Evolutionary conservation across 2,329 filamentous ascomycete species (phyloP), one percentile per base, ranked within the genome.

Genomic region (Penicillium sp.): DNA sequence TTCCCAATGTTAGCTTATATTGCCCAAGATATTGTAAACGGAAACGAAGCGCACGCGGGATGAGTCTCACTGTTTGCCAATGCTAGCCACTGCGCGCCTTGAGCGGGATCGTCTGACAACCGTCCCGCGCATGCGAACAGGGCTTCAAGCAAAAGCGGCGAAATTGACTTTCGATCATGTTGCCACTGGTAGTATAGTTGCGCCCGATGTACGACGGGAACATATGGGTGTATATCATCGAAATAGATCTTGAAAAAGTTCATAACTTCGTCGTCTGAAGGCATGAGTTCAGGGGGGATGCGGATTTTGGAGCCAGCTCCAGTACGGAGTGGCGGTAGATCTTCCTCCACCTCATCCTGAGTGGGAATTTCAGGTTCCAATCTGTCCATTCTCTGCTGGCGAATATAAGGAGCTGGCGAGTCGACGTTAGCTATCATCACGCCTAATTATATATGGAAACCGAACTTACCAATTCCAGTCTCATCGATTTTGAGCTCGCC

Each of bases 171-270:
- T 62, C 91, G 86, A 64, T 93, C 90, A 17, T 87, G 88, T 60
- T 91, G 88, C 94, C 94, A 98, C 78, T 97, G 93, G 48, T 92
- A 89, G 71, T 95, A 96, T 70, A 98, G 91, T 45, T 90, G 83
- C 2, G 85, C 81, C 71, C 92, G 91, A 78, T 95, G 93, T 57
- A 98, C 81, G 3, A 98, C 92, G 0, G 94, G 94, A 2, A 96
- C 89, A 69, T 97, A 98, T 0, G 93, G 93, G 71, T 98, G 95
- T 35, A 97, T 91, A 68, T 97, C 89, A 38, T 85, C 82, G 76
- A 98, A 98, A 75, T 92, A 98, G 48, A 96, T 90, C 45, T 95
- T 88, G 74, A 98, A 96, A 73, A 95, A 96, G 41, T 91, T 86
- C 72, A 93, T 81, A 5, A 90, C 89, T 41, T 91, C 91, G 49